Conservation (phyloP, 768 basidiomycete genomes). For the Thelephora aurantiotincta region DNA sequence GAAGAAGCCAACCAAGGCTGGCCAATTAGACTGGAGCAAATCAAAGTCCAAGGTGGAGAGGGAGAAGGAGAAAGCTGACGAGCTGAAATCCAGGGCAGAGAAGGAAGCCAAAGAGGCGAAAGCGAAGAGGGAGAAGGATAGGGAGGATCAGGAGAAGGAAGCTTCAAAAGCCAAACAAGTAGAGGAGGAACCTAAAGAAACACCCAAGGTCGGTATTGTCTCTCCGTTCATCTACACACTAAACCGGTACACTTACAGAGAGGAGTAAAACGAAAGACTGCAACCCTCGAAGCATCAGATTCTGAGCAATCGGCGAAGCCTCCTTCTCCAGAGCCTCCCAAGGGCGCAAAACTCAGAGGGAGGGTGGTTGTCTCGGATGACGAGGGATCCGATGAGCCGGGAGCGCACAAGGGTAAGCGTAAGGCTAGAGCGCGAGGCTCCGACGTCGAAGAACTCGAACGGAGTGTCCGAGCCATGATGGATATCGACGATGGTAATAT, state of each 20-base stretch:
- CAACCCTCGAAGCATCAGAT: slow-evolving; percentile 14
- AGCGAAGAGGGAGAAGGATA: slow-evolving; percentile 6
- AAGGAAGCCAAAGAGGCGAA: slow-evolving; percentile 7
- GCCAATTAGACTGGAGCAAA: slow-evolving; percentile 52
- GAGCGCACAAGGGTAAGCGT: slow-evolving; percentile 20
- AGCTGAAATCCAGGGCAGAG: background rate
- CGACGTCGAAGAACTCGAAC: slow-evolving; percentile 28
- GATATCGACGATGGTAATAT: slow-evolving; percentile 58
- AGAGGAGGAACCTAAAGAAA: slow-evolving; percentile 8
- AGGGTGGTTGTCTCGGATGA: slow-evolving; percentile 46
- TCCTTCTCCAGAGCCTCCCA: slow-evolving; percentile 1
- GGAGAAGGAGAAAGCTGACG: slow-evolving; percentile 8
- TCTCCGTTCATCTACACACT: background rate
- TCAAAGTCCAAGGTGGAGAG: slow-evolving; percentile 27
- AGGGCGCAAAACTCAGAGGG: slow-evolving; percentile 22
- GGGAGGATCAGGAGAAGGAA: slow-evolving; percentile 2
- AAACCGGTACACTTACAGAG: slow-evolving; percentile 13
- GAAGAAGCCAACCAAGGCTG: slow-evolving; percentile 22
- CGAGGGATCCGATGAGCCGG: slow-evolving; percentile 32
- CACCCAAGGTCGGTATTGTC: background rate
- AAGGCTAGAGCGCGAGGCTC: slow-evolving; percentile 18
- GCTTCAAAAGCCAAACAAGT: slow-evolving; percentile 5
- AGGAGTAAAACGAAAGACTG: slow-evolving; percentile 32
- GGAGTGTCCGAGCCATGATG: slow-evolving; percentile 48
- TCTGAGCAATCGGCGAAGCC: slow-evolving; percentile 16